A percentile compares a stretch with the other conserved stretches of the same genome.
Evolutionary conservation across 306 rosid species (phyloP).

Genomic region (Prunus dulcis): DNA sequence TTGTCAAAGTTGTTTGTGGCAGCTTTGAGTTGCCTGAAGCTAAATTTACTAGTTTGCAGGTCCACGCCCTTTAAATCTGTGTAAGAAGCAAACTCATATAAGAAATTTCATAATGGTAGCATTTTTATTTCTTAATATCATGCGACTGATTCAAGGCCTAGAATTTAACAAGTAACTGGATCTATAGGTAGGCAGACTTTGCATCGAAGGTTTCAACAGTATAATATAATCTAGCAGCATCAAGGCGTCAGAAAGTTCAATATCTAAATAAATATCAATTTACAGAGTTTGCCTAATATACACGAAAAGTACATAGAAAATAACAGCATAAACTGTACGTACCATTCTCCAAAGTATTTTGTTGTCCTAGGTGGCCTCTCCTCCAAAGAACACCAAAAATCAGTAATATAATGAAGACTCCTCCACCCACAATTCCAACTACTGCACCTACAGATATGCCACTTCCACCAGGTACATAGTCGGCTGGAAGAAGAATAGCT

Average conservation of each 20-base stretch:
- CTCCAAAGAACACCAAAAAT: slow-evolving; percentile 28
- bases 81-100: not conserved
- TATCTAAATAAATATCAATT: not conserved
- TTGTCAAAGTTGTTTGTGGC: slow-evolving; percentile 41
- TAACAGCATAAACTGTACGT: not conserved
- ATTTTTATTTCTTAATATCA: too few relatives aligned
- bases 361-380: slow-evolving; percentile 16
- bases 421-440: slow-evolving; percentile 33
- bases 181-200: not conserved
- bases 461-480: not conserved
- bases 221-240: not conserved
- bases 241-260: not conserved
- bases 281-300: too few relatives aligned
- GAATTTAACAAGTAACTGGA: too few relatives aligned
- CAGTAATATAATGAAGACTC: slow-evolving; percentile 19
- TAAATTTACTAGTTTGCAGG: slow-evolving; percentile 32
- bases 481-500: too few relatives aligned
- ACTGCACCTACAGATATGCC: slow-evolving; percentile 21
- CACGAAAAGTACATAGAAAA: not conserved
- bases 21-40: slow-evolving; percentile 35
- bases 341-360: slow-evolving; percentile 35
- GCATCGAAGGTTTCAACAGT: not conserved
- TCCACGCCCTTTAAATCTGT: slow-evolving; percentile 28
- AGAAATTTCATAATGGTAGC: not conserved
- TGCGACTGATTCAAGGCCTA: too few relatives aligned